Conservation (phyloP, 805 yeast genomes). For the Myxozyma neotropica region DNA sequence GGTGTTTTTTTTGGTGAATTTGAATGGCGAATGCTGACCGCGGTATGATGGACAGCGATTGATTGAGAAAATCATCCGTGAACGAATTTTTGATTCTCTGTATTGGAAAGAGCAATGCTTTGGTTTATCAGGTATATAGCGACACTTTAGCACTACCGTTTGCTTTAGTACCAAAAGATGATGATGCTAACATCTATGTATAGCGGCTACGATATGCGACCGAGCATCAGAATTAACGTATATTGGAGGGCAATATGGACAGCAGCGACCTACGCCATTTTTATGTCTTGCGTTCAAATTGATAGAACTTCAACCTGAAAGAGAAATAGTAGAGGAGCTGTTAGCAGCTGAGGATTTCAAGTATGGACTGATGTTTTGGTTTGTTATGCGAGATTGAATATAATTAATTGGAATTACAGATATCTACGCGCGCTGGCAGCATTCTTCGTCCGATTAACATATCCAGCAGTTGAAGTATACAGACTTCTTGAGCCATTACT, state of each 20-base stretch:
- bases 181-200: too few relatives aligned
- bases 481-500: constrained; percentile 56
- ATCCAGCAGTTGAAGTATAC: constrained; percentile 52
- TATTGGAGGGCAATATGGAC: constrained; percentile 62
- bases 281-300: constrained; percentile 75
- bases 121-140: constrained; percentile 45
- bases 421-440: constrained; percentile 68
- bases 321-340: constrained; percentile 57
- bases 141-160: not conserved
- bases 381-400: too few relatives aligned
- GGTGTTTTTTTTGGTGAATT: too few relatives aligned
- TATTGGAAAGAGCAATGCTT: constrained; percentile 63
- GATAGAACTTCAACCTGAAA: constrained; percentile 71
- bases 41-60: constrained; percentile 37
- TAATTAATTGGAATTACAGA: too few relatives aligned
- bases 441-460: constrained; percentile 56
- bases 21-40: not conserved
- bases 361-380: too few relatives aligned
- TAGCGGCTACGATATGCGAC: constrained; percentile 54
- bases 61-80: constrained; percentile 62
- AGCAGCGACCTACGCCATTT: constrained; percentile 68
- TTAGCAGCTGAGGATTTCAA: constrained; percentile 71
- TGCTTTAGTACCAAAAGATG: too few relatives aligned
- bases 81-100: constrained; percentile 56
- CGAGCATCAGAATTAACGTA: constrained; percentile 49